These are phyloP conservation scores for Hypoxylon fuscum DNA, from an alignment of 495 filamentous ascomycete species.

Conservation along the genomic window DNA sequence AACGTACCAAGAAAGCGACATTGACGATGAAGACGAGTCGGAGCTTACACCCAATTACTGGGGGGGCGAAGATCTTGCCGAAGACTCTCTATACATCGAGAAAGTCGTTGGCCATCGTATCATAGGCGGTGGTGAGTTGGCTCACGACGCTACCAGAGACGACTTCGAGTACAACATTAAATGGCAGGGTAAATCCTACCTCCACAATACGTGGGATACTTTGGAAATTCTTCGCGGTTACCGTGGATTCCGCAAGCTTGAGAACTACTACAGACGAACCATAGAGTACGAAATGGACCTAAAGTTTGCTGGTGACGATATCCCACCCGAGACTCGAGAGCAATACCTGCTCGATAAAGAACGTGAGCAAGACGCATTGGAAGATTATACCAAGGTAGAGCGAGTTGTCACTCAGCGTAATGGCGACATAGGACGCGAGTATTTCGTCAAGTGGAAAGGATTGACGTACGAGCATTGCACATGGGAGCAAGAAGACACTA, in stretches of 20 bases:
- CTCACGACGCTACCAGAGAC: conserved; percentile 68
- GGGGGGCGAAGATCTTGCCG: conserved; percentile 65
- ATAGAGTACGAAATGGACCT: conserved; percentile 78
- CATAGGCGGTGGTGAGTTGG: conserved; percentile 71
- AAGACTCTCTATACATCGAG: conserved; percentile 84
- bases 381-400: conserved; percentile 89
- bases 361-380: conserved; percentile 80
- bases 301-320: conserved; percentile 70
- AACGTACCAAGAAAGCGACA: conserved; percentile 84
- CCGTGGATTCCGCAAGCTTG: conserved; percentile 82
- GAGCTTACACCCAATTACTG: conserved; percentile 69
- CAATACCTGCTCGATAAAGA: conserved; percentile 91
- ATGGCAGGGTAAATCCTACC: conserved; percentile 94
- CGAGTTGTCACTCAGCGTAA: conserved; percentile 84
- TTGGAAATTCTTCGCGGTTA: conserved; percentile 67
- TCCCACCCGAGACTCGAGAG: conserved; percentile 86
- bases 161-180: conserved; percentile 97
- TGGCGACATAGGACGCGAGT: conserved; percentile 79
- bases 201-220: conserved; percentile 93
- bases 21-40: conserved; percentile 73
- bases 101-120: conserved; percentile 85
- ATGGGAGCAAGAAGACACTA: conserved; percentile 82
- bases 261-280: conserved; percentile 90
- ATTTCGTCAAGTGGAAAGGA: conserved; percentile 92
- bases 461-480: conserved; percentile 91